phyloP scores from a whole-genome alignment of 345 rosid species.

The Citrus sp. region DNA sequence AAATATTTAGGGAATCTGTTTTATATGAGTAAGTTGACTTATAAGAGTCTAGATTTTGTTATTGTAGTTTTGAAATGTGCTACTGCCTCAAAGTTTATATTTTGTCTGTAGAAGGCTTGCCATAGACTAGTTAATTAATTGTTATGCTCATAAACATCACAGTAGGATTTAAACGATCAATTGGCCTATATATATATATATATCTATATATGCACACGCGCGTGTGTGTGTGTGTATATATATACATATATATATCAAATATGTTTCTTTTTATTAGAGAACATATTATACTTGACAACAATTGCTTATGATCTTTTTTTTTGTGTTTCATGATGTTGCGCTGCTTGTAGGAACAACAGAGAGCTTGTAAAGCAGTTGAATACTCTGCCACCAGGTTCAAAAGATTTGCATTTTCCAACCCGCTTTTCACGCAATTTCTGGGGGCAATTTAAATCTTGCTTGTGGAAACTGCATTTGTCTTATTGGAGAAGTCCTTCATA shows the following conservation, averaged over 20 bases:
- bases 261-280: too few species aligned
- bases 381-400: conserved; percentile 40
- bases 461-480: conserved; percentile 75
- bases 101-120: not conserved
- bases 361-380: conserved; percentile 46
- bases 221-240: too few species aligned
- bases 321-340: not conserved
- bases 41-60: not conserved
- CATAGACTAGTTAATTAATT: not conserved
- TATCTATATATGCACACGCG: too few species aligned
- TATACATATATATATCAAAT: too few species aligned
- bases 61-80: not conserved
- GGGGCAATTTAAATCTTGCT: conserved; percentile 68
- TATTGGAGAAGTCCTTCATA: conserved; percentile 86
- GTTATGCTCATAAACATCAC: not conserved
- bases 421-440: conserved; percentile 47
- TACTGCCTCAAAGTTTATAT: not conserved
- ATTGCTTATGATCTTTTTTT: not conserved
- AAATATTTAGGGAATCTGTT: conserved; percentile 42
- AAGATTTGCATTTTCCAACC: conserved; percentile 51
- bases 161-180: too few species aligned
- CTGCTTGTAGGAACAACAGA: conserved; percentile 38
- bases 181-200: too few species aligned
- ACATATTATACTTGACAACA: not conserved
- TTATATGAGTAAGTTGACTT: conserved; percentile 46